These are phyloP conservation scores for Fonsecaea nubica DNA, from an alignment of 2,329 filamentous ascomycete genomes.

Conservation along the genomic window DNA sequence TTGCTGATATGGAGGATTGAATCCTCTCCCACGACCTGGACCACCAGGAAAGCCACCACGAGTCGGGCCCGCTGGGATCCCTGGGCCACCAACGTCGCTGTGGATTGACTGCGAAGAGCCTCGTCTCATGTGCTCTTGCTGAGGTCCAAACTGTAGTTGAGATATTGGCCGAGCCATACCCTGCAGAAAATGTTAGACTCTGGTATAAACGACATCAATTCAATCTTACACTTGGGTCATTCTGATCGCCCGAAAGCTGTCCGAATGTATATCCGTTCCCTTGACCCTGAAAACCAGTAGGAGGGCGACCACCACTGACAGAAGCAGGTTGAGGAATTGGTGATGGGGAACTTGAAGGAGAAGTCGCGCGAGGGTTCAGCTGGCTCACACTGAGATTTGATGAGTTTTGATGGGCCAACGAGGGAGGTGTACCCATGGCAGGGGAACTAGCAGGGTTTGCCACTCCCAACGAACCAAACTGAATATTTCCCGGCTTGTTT, in stretches of 20 bases:
- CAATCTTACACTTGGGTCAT: conserved; percentile 71
- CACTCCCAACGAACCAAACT: conserved; percentile 70
- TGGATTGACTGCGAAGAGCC: conserved; percentile 86
- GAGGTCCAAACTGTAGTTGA: conserved; percentile 66
- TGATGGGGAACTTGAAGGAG: conserved; percentile 85
- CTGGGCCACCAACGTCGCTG: conserved; percentile 71
- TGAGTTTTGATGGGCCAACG: conserved; percentile 35
- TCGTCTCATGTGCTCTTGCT: conserved; percentile 78
- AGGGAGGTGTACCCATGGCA: conserved; percentile 52
- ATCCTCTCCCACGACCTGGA: conserved; percentile 64
- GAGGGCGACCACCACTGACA: conserved; percentile 82
- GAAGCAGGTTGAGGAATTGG: conserved; percentile 89
- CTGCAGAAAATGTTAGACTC: conserved; percentile 47
- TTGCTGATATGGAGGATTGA: conserved; percentile 59
- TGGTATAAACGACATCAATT: conserved; percentile 35
- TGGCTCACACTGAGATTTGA: conserved; percentile 38
- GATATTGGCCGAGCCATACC: conserved; percentile 73
- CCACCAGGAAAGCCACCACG: conserved; percentile 61
- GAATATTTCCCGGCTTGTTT: conserved; percentile 58
- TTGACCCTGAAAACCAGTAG: conserved; percentile 73
- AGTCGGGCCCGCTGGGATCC: conserved; percentile 50
- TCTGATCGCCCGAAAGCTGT: conserved; percentile 73
- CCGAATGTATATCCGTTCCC: conserved; percentile 79
- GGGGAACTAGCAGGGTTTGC: conserved; percentile 66
- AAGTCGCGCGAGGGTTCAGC: conserved; percentile 74